These are phyloP conservation scores for Carallia pectinifolia DNA, from an alignment of 345 rosid species.

Conservation along the genomic window DNA sequence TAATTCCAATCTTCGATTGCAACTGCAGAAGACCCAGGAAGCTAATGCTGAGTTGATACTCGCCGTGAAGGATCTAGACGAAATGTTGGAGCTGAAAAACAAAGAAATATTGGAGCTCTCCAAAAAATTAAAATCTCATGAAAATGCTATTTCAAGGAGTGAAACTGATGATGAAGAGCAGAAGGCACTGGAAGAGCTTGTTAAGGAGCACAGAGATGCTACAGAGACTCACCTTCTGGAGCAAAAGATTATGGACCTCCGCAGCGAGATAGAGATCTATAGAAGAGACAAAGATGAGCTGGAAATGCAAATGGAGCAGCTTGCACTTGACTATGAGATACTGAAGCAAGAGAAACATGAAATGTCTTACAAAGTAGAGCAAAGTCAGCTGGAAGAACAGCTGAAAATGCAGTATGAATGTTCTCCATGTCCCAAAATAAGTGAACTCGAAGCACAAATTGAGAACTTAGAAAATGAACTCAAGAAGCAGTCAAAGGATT, in stretches of 20 bases:
- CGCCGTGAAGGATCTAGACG: constrained; percentile 85
- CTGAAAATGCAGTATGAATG: constrained; percentile 69
- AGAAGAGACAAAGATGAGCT: constrained; percentile 81
- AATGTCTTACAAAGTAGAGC: constrained; percentile 72
- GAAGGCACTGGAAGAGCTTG: constrained; percentile 80
- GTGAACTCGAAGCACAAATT: constrained; percentile 29
- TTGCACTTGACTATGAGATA: constrained; percentile 95
- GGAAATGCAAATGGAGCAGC: constrained; percentile 92
- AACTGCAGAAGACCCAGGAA: constrained; percentile 79
- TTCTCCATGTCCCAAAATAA: constrained; percentile 37
- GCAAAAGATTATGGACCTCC: constrained; percentile 64
- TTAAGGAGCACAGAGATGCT: constrained; percentile 57
- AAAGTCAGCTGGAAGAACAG: constrained; percentile 76
- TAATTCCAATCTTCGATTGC: constrained; percentile 28
- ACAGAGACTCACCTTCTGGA: constrained; percentile 53
- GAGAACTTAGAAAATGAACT: constrained; percentile 32
- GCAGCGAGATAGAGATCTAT: constrained; percentile 71
- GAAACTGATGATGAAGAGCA: constrained; percentile 76
- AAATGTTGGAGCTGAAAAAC: constrained; percentile 61
- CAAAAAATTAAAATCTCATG: constrained; percentile 26
- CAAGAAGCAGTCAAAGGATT: constrained; percentile 25
- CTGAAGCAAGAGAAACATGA: constrained; percentile 82
- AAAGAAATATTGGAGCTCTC: constrained; percentile 32
- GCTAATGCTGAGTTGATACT: constrained; percentile 86
- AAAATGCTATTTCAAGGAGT: constrained; percentile 30